These are phyloP conservation scores for Olyra latifolia DNA, from an alignment of 176 grass and related monocot genomes.

Conservation along the genomic window DNA sequence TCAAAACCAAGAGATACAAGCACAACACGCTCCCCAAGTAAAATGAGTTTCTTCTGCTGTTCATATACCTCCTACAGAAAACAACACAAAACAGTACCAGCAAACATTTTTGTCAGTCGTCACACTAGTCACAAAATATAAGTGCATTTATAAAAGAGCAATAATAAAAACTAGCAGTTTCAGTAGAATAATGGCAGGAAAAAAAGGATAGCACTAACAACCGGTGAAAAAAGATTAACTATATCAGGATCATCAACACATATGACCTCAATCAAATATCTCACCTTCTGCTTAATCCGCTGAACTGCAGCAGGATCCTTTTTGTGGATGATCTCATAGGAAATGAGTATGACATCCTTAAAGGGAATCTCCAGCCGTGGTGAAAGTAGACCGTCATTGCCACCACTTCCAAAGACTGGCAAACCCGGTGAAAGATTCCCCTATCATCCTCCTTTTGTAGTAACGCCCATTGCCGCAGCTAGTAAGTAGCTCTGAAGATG, in stretches of 20 bases:
- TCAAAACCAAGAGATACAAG: slow-evolving; percentile 91
- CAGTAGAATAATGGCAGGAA: background rate
- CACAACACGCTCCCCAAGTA: slow-evolving; percentile 78
- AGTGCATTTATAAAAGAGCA: background rate
- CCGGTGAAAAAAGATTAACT: background rate
- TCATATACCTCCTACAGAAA: slow-evolving; percentile 88
- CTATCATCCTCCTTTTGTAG: too few species aligned
- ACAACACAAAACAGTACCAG: background rate
- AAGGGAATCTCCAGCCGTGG: too few species aligned
- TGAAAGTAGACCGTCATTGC: too few species aligned
- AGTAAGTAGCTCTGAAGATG: too few species aligned
- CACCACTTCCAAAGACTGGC: too few species aligned
- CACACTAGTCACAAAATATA: background rate
- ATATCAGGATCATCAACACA: slow-evolving; percentile 10
- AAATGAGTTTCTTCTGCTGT: slow-evolving; percentile 93
- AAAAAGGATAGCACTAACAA: background rate
- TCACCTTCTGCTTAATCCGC: slow-evolving; percentile 90
- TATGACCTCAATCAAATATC: background rate
- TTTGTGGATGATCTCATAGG: slow-evolving; percentile 94
- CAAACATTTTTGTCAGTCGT: background rate
- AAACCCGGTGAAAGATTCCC: too few species aligned
- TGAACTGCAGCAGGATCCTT: slow-evolving; percentile 77
- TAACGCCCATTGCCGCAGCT: too few species aligned
- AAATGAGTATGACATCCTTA: slow-evolving; percentile 92
- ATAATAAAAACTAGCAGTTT: background rate